These are phyloP conservation scores for Thymus mandschuricus DNA, from an alignment of 257 asterid species.

Conservation along the genomic window DNA sequence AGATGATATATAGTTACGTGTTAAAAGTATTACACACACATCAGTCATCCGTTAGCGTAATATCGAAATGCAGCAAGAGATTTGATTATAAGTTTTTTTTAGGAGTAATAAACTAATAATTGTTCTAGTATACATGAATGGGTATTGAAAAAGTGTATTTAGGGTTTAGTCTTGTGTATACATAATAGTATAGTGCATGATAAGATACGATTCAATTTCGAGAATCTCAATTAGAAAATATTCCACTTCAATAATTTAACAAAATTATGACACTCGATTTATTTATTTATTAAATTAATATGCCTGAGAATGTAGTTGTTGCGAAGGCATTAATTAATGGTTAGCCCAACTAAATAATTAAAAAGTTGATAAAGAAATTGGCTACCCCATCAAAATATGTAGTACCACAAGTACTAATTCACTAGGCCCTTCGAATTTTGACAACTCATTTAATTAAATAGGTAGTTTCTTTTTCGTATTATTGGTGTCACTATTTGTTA, in stretches of 20 bases:
- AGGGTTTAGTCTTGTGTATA: too few species aligned
- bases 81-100: too few species aligned
- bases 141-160: too few species aligned
- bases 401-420: neutral
- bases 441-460: neutral
- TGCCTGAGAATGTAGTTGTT: slow-evolving; percentile 29
- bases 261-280: neutral
- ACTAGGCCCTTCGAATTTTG: neutral
- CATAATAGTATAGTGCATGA: too few species aligned
- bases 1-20: too few species aligned
- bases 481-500: slow-evolving; percentile 10
- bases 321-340: neutral
- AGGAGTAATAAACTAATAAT: too few species aligned
- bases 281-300: neutral
- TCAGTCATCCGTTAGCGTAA: too few species aligned
- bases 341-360: slow-evolving; percentile 19
- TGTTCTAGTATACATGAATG: too few species aligned
- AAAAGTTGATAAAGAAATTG: slow-evolving; percentile 19
- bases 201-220: neutral
- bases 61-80: too few species aligned
- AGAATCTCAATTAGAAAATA: neutral
- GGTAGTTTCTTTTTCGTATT: neutral
- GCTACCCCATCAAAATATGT: slow-evolving; percentile 6
- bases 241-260: neutral
- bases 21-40: too few species aligned